Evolutionary conservation across 164 flowering plant species (phyloP).

Genomic region (Brasenia schreberi): DNA sequence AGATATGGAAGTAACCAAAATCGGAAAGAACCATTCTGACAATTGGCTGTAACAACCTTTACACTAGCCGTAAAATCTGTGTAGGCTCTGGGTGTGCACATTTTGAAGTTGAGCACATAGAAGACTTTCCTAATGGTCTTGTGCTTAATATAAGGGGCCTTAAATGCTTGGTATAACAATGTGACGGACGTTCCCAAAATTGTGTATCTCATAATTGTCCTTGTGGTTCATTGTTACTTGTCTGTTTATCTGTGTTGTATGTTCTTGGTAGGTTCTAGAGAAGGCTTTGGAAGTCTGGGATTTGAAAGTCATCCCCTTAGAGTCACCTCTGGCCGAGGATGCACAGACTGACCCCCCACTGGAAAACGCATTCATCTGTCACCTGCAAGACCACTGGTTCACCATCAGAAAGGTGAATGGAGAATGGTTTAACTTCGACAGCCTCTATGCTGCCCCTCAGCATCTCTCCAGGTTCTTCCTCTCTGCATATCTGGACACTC

Average conservation of each 20-base stretch:
- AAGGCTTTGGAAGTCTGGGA: conserved; percentile 98
- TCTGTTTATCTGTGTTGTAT: background rate
- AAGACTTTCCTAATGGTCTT: no score
- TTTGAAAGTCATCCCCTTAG: conserved; percentile 73
- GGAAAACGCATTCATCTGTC: conserved; percentile 91
- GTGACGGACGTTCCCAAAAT: no score
- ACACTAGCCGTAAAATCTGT: no score
- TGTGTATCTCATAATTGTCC: no score
- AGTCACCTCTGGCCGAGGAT: conserved; percentile 77
- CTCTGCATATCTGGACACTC: conserved; percentile 74
- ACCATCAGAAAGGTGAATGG: conserved; percentile 89
- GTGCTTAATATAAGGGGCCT: no score
- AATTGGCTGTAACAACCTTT: no score
- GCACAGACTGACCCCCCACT: conserved; percentile 78
- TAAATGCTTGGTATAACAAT: no score
- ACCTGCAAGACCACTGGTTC: conserved; percentile 93
- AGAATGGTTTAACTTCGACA: conserved; percentile 95
- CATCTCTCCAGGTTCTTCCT: conserved; percentile 95
- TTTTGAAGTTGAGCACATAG: no score
- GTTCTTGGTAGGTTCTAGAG: conserved; percentile 50
- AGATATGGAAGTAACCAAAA: no score
- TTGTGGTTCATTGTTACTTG: no score
- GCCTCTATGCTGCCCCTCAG: conserved; percentile 84
- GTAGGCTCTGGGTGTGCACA: no score
- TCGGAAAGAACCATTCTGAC: no score